These are phyloP conservation scores for Eutypa lata DNA, from an alignment of 2,329 filamentous ascomycete genomes.

Conservation along the genomic window DNA sequence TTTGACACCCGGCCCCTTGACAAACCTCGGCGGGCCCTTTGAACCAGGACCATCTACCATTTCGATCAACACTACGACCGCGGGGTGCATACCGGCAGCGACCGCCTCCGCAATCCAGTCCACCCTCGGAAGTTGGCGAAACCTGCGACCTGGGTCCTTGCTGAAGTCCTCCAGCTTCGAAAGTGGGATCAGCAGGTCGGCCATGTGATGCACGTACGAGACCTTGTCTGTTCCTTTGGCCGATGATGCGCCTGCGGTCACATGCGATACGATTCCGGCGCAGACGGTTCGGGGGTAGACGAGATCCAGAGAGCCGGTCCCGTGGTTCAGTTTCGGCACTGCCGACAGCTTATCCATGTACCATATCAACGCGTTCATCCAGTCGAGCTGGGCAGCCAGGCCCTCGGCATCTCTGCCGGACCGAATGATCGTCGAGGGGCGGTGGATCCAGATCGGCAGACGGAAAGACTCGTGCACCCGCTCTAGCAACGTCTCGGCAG, in stretches of 20 bases:
- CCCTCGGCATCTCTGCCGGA: no score
- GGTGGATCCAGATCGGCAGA: conserved; percentile 12
- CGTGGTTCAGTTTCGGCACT: conserved; percentile 17
- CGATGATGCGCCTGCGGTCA: neutral
- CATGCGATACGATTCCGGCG: conserved; percentile 22
- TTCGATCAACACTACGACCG: conserved; percentile 6
- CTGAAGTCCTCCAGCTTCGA: neutral
- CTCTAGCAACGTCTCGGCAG: conserved; percentile 29
- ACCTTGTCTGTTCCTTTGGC: neutral
- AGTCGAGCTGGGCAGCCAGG: conserved; percentile 57
- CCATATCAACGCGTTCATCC: conserved; percentile 48
- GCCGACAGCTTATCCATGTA: conserved; percentile 23
- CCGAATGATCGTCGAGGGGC: conserved; percentile 14
- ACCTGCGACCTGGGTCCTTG: neutral
- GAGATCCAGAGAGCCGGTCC: conserved; percentile 10
- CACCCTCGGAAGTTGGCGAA: neutral
- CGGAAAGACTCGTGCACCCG: conserved; percentile 4
- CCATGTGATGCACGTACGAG: neutral
- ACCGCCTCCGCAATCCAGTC: conserved; percentile 5
- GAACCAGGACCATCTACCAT: conserved; percentile 1
- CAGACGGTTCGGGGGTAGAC: conserved; percentile 23
- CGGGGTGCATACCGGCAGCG: conserved; percentile 6
- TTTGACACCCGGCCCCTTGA: no score
- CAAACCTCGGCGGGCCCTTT: no score
- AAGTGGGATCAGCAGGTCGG: neutral